Evolutionary conservation across 208 protist species (phyloP), one percentile per base, ranked within the genome.

Genomic region (Phytomonas sp.): DNA sequence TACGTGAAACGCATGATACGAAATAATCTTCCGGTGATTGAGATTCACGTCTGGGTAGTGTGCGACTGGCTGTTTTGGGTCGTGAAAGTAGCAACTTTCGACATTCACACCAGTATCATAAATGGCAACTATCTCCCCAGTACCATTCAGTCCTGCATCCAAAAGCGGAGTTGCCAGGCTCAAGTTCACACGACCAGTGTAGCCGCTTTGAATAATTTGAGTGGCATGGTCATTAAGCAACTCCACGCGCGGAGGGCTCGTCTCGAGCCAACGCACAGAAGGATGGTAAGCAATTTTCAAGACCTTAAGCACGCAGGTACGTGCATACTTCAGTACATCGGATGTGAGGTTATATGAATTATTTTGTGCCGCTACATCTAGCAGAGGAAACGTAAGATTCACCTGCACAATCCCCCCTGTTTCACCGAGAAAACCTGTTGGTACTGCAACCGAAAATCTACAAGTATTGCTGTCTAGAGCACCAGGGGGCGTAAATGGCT

Each of bases 21-120:
- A 91, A 15, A 95, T 26, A 15, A 98, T 74, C 67, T 96, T 97
- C 8, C 94, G 83, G 60, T 97, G 94, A 3, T 71, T 60, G 13
- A n/a, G 0, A 78, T 87, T 96, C 4, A 86, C 34, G 2, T 80
- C 53, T 3, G 91, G 90, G 75, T 91, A 96, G 43, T 86, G 72
- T 30, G 86, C 80, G 5, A 96, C 79, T 0, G 28, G 4, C 34
- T 84, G 63, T 1, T 72, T 59, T 15, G 72, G 60, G 65, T 97
- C 94, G 56, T 60, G 40, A 67, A 97, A 97, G 73, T 86, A 97
- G 77, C 94, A 98, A 76, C 83, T 92, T 67, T 84, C 64, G 60
- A 81, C 73, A 71, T 96, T 87, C 3, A 98, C 67, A 9, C 92
- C 92, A 51, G 84, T 94, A 76, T 98, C 94, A 13, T 83, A 84